Evolutionary conservation across 371 early-diverging fungal genomes (phyloP), one percentile per base, ranked within the genome.

Genomic region (Encephalitozoon hellem): DNA sequence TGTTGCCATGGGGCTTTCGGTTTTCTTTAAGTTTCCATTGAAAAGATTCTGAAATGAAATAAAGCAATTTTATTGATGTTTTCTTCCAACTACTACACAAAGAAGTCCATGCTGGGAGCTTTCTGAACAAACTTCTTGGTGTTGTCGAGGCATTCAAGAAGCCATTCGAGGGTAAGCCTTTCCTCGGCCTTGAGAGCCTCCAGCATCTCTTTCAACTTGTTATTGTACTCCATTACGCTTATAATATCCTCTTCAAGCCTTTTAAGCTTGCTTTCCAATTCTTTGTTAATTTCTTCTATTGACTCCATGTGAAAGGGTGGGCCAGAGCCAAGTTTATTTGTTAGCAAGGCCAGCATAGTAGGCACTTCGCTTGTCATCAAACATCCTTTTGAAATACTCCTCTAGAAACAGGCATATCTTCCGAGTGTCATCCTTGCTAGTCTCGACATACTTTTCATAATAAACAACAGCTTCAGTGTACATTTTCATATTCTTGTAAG

Each of bases 1-100:
- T 41, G 86, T 88, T 72, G 95, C 93, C n/a, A 89, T 95, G 67
- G 84, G 88, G 28, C 82, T 93, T 76, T 94, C 94, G 84, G 89
- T 94, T 78, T 90, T 89, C 78, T 87, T 91, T 84, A 92, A 90
- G 88, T 91, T 90, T 68, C 81, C 85, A 4, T 25, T 85, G 23
- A 72, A 72, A 34, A 64, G 59, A 25, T 18, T 72, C 47, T 34
- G 47, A 52, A 34, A 6, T 34, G 34, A 34, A 34, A 67, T 54
- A 74, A 54, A 42, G 39, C 59, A 59, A 59, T 11, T 59, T 59
- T 34, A 34, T 38, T 59, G 15, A 12, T 11, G 18, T 0, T 34
- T 54, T 54, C 12, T 34, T 28, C 54, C 1, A 6, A 54, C 9
- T 23, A 11, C 5, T 47, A 47, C 21, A 47, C 15, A 47, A 47